Base-by-base conservation (phyloP, 495 filamentous ascomycete species). In the Penicillium steckii region DNA sequence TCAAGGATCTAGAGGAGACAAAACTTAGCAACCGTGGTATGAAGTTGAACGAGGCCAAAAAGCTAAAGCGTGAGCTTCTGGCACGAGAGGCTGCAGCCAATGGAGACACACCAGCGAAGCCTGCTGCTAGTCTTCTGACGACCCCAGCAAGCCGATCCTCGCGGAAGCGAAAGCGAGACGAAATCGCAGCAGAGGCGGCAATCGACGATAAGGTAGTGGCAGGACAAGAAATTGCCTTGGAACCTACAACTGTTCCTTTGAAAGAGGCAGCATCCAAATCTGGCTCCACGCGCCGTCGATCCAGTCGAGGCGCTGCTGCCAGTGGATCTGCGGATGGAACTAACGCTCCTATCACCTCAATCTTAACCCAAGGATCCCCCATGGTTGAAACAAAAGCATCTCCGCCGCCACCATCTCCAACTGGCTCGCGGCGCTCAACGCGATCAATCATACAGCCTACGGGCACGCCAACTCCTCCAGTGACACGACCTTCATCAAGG, bases 21-120 rank as follows among this genome's bases (percentile, higher is more conserved):
- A 74, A 77, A 48, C 54, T 90, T 19, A 89, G 84, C 63, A 96
- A 95, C 64, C 81, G 88, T 17, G 91, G 90, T 7, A 95, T 95
- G 89, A 89, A 90, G 59, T 66, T 95, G 42, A 95, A 95, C 64
- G 89, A 95, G 62, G 89, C 90, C 5, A 96, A 96, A 76, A 95
- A 94, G 62, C 73, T 90, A 45, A 96, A 95, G 75, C 83, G 85
- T 40, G 89, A 92, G 68, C 77, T 79, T 48, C 61, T 88, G 69
- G 73, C 73, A 32, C 81, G 87, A 42, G 84, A 90, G 66, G 84
- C 86, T 43, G 73, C 74, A 23, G 75, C 78, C 21, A 70, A 73
- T 19, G 77, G 46, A 35, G 59, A 55, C 21, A 38, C 26, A 6
- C 40, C 40, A 21, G 7, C 27, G 19, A 59, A 56, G 22, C 21